Percentiles rank a stretch among this genome's conserved stretches.
phyloP scores from a whole-genome alignment of 1,284 basidiomycete genomes.

The Phlebopus sp. region DNA sequence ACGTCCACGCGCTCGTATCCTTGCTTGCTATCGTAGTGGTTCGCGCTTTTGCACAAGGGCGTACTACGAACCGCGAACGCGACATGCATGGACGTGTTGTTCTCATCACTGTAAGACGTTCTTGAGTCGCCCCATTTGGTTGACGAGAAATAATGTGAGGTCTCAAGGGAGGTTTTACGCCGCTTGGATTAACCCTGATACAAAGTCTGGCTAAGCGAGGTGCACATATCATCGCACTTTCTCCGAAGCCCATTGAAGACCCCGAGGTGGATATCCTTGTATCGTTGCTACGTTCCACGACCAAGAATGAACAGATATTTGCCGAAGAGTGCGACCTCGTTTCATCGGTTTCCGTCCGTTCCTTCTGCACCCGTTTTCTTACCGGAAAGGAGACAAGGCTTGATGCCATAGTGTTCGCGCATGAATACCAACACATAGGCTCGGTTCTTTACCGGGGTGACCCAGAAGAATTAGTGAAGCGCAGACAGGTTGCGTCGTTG shows the following conservation, averaged over 20 bases:
- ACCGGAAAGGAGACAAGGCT: slow-evolving; percentile 62
- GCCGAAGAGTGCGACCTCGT: slow-evolving; percentile 71
- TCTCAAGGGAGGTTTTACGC: slow-evolving; percentile 67
- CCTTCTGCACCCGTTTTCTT: slow-evolving; percentile 65
- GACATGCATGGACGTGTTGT: slow-evolving; percentile 69
- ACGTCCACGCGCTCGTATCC: slow-evolving; percentile 47
- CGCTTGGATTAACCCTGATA: slow-evolving; percentile 64
- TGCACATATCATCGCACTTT: slow-evolving; percentile 71
- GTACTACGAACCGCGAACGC: slow-evolving; percentile 64
- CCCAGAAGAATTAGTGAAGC: slow-evolving; percentile 25
- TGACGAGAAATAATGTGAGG: slow-evolving; percentile 4
- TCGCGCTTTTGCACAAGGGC: slow-evolving; percentile 62
- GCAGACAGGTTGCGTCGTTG: slow-evolving; percentile 48
- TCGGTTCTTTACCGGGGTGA: slow-evolving; percentile 36
- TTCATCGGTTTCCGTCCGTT: slow-evolving; percentile 59
- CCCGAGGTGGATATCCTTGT: slow-evolving; percentile 57
- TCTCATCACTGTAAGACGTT: slow-evolving; percentile 58
- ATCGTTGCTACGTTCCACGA: slow-evolving; percentile 59
- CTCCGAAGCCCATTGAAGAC: slow-evolving; percentile 54
- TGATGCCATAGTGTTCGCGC: slow-evolving; percentile 69
- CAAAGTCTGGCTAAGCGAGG: slow-evolving; percentile 65
- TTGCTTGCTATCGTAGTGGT: slow-evolving; percentile 45
- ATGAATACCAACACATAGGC: slow-evolving; percentile 69
- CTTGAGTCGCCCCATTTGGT: neutral
- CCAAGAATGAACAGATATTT: slow-evolving; percentile 70